These are phyloP conservation scores for Monoraphidium neglectum DNA, from an alignment of 139 green algal species.

Conservation along the genomic window DNA sequence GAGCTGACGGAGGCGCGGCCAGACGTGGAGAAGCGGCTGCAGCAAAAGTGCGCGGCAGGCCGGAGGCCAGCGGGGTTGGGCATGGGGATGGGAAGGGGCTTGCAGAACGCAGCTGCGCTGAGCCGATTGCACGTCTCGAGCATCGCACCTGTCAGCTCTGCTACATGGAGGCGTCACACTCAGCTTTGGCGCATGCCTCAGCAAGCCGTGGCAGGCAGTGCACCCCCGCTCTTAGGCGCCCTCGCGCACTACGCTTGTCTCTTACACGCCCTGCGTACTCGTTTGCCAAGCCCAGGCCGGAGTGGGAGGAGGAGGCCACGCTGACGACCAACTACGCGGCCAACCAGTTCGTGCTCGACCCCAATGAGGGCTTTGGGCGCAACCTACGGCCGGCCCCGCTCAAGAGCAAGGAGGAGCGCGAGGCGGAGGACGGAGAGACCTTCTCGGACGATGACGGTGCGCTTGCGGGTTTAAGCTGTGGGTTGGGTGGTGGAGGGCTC, in stretches of 20 bases:
- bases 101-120: neutral
- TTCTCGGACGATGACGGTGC: slow-evolving; percentile 60
- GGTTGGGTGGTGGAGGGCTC: too few relatives aligned
- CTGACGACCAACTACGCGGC: slow-evolving; percentile 44
- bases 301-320: slow-evolving; percentile 41
- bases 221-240: too few relatives aligned
- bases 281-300: slow-evolving; percentile 19
- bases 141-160: too few relatives aligned
- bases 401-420: slow-evolving; percentile 35
- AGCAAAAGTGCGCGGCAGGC: slow-evolving; percentile 20
- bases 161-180: too few relatives aligned
- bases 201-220: too few relatives aligned
- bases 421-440: slow-evolving; percentile 35
- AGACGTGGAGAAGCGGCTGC: slow-evolving; percentile 20
- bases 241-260: too few relatives aligned
- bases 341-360: slow-evolving; percentile 47
- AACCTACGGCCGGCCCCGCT: slow-evolving; percentile 24
- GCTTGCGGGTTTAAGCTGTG: too few relatives aligned
- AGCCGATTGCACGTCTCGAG: too few relatives aligned
- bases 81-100: neutral
- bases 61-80: neutral
- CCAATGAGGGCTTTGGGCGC: slow-evolving; percentile 47
- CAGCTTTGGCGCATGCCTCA: too few relatives aligned
- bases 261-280: too few relatives aligned
- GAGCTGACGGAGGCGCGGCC: slow-evolving; percentile 20